Percentiles rank a stretch among this genome's conserved stretches.
phyloP scores from a whole-genome alignment of 2,329 filamentous ascomycete genomes.

The Harringtonia lauricola region DNA sequence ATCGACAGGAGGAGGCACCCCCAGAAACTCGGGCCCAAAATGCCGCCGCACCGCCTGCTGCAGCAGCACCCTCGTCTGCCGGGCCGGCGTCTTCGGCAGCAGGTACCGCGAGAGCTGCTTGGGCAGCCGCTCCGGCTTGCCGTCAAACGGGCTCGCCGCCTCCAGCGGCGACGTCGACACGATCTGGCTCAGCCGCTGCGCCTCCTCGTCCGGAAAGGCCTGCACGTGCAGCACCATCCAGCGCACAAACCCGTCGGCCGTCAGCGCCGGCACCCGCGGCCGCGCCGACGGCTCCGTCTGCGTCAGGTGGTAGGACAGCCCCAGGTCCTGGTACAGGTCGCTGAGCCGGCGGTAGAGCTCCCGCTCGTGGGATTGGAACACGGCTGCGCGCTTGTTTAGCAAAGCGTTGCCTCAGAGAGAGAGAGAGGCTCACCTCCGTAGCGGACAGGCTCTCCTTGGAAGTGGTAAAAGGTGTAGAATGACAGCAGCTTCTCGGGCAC shows the following conservation, averaged over 20 bases:
- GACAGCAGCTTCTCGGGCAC: slow-evolving; percentile 63
- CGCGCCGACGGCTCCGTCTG: slow-evolving; percentile 38
- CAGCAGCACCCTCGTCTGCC: slow-evolving; percentile 46
- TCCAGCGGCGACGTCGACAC: slow-evolving; percentile 60
- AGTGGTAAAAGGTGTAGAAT: slow-evolving; percentile 58
- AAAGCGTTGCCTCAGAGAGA: neutral
- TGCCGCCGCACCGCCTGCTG: slow-evolving; percentile 45
- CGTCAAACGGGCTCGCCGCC: slow-evolving; percentile 38
- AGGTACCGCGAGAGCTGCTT: slow-evolving; percentile 66
- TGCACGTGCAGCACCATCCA: slow-evolving; percentile 67
- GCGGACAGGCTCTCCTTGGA: slow-evolving; percentile 55
- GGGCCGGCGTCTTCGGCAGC: slow-evolving; percentile 50
- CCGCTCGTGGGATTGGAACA: slow-evolving; percentile 32
- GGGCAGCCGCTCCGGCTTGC: slow-evolving; percentile 62
- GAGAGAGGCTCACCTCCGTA: slow-evolving; percentile 45
- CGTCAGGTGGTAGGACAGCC: slow-evolving; percentile 55
- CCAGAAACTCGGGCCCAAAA: slow-evolving; percentile 11
- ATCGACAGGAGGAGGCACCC: too few species aligned
- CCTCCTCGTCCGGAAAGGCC: slow-evolving; percentile 67
- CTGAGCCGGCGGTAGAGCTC: slow-evolving; percentile 1
- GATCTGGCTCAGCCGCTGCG: slow-evolving; percentile 55
- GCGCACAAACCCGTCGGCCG: slow-evolving; percentile 53
- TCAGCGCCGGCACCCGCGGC: slow-evolving; percentile 53
- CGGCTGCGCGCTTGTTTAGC: slow-evolving; percentile 23
- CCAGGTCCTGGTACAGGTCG: slow-evolving; percentile 41